phyloP scores from a whole-genome alignment of 116 monocot species.

The Phalaenopsis hybrid region DNA sequence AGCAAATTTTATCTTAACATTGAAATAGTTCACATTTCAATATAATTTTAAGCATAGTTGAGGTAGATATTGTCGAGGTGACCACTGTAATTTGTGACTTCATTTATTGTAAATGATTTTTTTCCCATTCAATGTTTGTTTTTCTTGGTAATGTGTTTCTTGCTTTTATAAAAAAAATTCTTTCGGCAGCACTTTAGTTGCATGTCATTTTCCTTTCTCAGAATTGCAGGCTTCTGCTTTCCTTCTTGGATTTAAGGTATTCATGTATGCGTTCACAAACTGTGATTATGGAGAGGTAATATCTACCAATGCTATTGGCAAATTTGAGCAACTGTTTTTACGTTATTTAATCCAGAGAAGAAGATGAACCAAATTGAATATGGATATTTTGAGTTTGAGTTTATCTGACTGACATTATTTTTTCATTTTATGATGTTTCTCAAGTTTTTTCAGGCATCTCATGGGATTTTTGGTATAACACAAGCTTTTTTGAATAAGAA shows the following conservation, averaged over 20 bases:
- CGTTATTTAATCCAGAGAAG: neutral
- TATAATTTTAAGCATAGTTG: neutral
- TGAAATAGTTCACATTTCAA: neutral
- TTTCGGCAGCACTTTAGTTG: neutral
- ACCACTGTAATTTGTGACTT: neutral
- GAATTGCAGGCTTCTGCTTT: neutral
- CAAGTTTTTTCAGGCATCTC: neutral
- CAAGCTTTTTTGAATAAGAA: neutral
- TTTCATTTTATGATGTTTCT: neutral
- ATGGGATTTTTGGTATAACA: neutral
- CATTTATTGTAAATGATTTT: neutral
- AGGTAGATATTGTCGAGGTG: neutral
- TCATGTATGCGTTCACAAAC: neutral
- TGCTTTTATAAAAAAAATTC: neutral
- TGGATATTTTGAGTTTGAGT: neutral
- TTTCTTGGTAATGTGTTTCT: neutral
- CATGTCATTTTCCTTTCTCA: neutral
- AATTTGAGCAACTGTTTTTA: neutral
- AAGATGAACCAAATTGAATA: neutral
- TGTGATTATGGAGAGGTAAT: neutral
- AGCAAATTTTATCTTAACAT: neutral
- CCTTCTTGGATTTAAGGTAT: neutral
- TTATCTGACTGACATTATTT: neutral
- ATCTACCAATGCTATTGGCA: neutral
- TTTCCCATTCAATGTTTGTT: neutral